Evolutionary conservation across 345 rosid genomes (phyloP).

Genomic region (Rubroshorea leprosula): DNA sequence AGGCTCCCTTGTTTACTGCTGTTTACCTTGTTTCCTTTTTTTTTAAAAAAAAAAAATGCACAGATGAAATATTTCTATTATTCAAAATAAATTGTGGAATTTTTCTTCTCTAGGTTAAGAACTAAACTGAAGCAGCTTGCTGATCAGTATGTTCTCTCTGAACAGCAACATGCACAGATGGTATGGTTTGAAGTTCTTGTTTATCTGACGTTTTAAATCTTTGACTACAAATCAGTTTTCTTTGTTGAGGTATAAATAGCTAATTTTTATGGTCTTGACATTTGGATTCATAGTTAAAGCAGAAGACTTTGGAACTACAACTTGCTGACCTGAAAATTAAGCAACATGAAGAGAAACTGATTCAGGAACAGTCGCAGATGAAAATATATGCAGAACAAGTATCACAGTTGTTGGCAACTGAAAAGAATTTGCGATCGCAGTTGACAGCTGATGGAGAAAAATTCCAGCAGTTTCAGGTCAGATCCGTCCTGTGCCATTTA

Average conservation of each 20-base stretch:
- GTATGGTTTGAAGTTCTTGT: conserved; percentile 27
- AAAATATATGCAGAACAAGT: conserved; percentile 89
- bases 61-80: too few relatives aligned
- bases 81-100: conserved; percentile 4
- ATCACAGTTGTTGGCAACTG: conserved; percentile 73
- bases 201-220: background rate
- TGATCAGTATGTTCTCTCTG: conserved; percentile 77
- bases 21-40: too few relatives aligned
- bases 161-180: conserved; percentile 74
- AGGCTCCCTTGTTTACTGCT: too few relatives aligned
- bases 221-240: background rate
- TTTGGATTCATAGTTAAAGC: conserved; percentile 62
- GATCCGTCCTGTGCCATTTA: conserved; percentile 6
- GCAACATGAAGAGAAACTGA: conserved; percentile 78
- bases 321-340: conserved; percentile 68
- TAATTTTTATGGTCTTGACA: conserved; percentile 8
- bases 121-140: conserved; percentile 75
- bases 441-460: conserved; percentile 91
- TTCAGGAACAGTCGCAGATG: conserved; percentile 86
- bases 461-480: conserved; percentile 90
- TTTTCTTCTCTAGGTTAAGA: conserved; percentile 52
- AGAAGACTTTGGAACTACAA: conserved; percentile 79
- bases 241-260: background rate
- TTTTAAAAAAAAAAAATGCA: too few relatives aligned
- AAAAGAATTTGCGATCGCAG: conserved; percentile 77